Base-by-base conservation (phyloP, 495 filamentous ascomycete genomes). In the Lepraria neglecta region DNA sequence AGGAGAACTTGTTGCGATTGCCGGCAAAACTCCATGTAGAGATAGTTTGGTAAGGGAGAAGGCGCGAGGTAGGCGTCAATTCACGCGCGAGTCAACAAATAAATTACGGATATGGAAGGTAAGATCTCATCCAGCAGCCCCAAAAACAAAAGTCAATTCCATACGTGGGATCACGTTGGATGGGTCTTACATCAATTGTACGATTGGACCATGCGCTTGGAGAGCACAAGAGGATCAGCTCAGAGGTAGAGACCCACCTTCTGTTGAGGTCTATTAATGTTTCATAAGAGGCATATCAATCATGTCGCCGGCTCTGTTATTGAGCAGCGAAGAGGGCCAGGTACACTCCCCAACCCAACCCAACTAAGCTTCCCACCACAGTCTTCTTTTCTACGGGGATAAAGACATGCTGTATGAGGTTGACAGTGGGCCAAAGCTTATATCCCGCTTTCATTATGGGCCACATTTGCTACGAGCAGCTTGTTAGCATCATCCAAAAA, bases 311-410 rank as follows among this genome's bases (percentile, higher is more conserved):
- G 21, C 21, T 27, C 17, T 54, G 50, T 62, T 52, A 65, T 59
- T 56, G 30, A 14, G 76, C 72, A 43, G 84, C 78, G 64, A 85
- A 73, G 65, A 94, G 71, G 68, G 90, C 92, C 71, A 97, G 76
- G 75, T 91, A 97, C 53, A 95, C 72, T 1, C 89, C 88, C 94
- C 94, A 98, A 27, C 78, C 84, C 48, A 98, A 68, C 3, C 92
- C 91, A 31, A 91, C 88, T 56, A 89, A 71, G 70, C 85, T 85
- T 0, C 87, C 91, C 72, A 92, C 83, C 31, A 97, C 75, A 50
- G 88, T 85, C 63, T 92, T 76, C 40, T 79, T 78, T 66, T 94
- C 82, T 15, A 94, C 83, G 6, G 86, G 90, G 27, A 98, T 77
- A 50, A 95, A 79, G 0, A 85, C 83, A 71, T 89, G 97, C 72